Evolutionary conservation across 2,329 filamentous ascomycete species (phyloP).

Genomic region (Ophiostoma piceae): DNA sequence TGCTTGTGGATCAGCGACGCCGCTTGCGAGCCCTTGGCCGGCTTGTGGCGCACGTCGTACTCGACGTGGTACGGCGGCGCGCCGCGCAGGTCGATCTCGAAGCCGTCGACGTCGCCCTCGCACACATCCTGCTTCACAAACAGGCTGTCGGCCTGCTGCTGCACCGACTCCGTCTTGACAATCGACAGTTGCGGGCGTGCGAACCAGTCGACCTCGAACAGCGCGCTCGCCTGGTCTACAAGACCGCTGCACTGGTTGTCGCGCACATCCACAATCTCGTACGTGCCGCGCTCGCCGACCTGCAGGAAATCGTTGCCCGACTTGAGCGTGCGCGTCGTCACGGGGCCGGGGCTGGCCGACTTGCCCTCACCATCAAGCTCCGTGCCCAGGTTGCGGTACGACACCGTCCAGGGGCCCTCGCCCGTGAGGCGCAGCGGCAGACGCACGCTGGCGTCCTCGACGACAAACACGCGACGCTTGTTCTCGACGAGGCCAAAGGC

Average conservation of each 20-base stretch:
- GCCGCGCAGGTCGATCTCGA: constrained; percentile 65
- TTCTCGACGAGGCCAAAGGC: constrained; percentile 83
- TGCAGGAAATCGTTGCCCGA: constrained; percentile 62
- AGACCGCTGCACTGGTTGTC: constrained; percentile 79
- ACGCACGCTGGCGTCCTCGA: constrained; percentile 68
- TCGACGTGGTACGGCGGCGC: constrained; percentile 75
- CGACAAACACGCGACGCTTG: constrained; percentile 64
- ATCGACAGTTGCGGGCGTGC: constrained; percentile 68
- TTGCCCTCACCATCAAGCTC: constrained; percentile 23
- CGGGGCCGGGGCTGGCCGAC: constrained; percentile 26
- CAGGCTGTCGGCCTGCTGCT: constrained; percentile 41
- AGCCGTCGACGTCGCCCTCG: constrained; percentile 86
- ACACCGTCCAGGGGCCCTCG: constrained; percentile 75
- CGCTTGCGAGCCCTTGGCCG: constrained; percentile 42
- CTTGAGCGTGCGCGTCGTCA: constrained; percentile 46
- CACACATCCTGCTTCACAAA: constrained; percentile 79
- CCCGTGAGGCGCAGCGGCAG: constrained; percentile 83
- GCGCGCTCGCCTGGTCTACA: constrained; percentile 66
- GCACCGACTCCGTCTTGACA: constrained; percentile 58
- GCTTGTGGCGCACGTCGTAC: constrained; percentile 72
- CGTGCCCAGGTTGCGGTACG: constrained; percentile 59
- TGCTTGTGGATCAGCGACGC: constrained; percentile 60
- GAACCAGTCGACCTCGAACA: constrained; percentile 81
- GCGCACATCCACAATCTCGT: constrained; percentile 70
- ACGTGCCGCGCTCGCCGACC: constrained; percentile 64